Conservation (phyloP, 192 early-diverging fungal genomes). For the Mortierella antarctica region DNA sequence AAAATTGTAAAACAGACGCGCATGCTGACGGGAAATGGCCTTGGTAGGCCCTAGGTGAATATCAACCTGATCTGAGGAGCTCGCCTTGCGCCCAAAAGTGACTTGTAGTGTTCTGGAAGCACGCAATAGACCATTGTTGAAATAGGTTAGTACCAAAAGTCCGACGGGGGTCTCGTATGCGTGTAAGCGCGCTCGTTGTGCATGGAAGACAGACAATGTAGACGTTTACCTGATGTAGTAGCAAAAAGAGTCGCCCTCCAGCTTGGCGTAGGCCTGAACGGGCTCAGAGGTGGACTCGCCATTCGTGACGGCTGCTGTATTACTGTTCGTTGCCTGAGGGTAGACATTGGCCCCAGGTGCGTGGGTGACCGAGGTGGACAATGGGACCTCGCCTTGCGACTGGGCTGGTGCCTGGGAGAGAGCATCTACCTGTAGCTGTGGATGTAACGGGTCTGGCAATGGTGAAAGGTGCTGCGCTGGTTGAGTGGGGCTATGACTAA, state of each 20-base stretch:
- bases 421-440: slow-evolving; percentile 15
- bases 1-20: slow-evolving; percentile 89
- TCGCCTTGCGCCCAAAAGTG: slow-evolving; percentile 78
- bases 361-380: too few species aligned
- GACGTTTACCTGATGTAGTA: slow-evolving; percentile 74
- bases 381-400: too few species aligned
- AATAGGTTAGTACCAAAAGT: too few species aligned
- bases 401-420: slow-evolving; percentile 14
- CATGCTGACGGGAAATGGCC: slow-evolving; percentile 88
- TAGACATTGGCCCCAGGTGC: slow-evolving; percentile 1
- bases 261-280: slow-evolving; percentile 91
- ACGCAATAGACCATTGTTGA: neutral
- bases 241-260: slow-evolving; percentile 84
- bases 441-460: neutral
- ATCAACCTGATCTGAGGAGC: slow-evolving; percentile 77
- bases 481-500: slow-evolving; percentile 10
- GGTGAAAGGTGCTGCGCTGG: slow-evolving; percentile 1
- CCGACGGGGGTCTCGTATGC: neutral
- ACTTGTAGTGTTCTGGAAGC: slow-evolving; percentile 72
- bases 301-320: slow-evolving; percentile 5
- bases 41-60: slow-evolving; percentile 88
- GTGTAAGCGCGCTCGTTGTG: too few species aligned
- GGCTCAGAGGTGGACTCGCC: slow-evolving; percentile 55
- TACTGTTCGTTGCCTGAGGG: slow-evolving; percentile 25
- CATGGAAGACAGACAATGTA: neutral